Evolutionary conservation across 495 filamentous ascomycete genomes (phyloP), one percentile per base, ranked within the genome.

Genomic region (Penicillium pancosmium): DNA sequence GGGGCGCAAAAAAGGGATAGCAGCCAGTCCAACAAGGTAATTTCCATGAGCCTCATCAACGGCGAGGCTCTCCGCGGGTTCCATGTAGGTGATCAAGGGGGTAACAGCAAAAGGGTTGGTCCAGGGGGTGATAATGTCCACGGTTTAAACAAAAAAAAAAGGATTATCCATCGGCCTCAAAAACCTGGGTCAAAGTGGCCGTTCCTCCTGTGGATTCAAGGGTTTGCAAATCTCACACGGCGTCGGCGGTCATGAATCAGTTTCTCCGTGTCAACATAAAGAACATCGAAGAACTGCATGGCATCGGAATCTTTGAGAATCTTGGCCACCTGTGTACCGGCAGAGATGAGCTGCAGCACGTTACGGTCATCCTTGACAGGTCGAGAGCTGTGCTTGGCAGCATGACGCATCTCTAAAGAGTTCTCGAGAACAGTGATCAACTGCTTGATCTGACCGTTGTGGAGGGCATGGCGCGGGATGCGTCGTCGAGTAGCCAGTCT

Each of bases 391-490:
- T 92, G 88, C 78, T 91, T 91, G 46, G 89, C 88, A 63, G 86
- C 86, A 67, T 93, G 90, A 57, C 90, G 84, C 88, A 92, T 91
- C 76, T 92, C 90, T 73, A 92, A 74, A 55, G 89, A 91, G 66
- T 92, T 92, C 66, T 92, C 89, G 70, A 93, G 73, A 27, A 92
- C 84, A 43, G 90, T 92, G 56, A 91, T 88, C 68, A 93, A 82
- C 71, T 93, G 89, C 71, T 92, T 93, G 76, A 95, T 95, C 73
- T 93, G 91, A 59, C 89, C 87, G 71, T 93, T 90, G 75, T 95
- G 92, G 36, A 95, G 77, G 12, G 92, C 87, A 52, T 90, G 79
- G 18, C 91, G 87, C 16, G 91, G 91, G 62, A 95, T 93, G 46
- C 90, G 84, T 27, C 91, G 81, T 74, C 93, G 92, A 35, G 90